Conservation (phyloP, 2,329 filamentous ascomycete species). For the Lachnellula hyalina region DNA sequence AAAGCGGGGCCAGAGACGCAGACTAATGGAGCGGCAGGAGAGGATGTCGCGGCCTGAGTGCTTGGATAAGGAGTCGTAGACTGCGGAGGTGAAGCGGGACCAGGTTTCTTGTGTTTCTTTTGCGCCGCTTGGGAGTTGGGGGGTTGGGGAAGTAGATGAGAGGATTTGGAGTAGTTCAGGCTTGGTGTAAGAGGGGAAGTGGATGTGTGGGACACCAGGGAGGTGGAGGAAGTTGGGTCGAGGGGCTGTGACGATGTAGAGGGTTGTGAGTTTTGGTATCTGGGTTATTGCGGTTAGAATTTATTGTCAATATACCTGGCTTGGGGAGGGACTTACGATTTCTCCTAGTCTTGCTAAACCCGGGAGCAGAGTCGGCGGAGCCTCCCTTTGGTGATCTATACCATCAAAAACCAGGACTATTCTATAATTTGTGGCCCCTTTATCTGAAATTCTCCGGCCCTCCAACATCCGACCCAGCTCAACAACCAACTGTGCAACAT, state of each 20-base stretch:
- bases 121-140: slow-evolving; percentile 39
- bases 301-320: not conserved
- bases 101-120: slow-evolving; percentile 63
- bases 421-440: slow-evolving; percentile 23
- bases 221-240: slow-evolving; percentile 64
- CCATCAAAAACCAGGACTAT: slow-evolving; percentile 81
- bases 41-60: slow-evolving; percentile 75
- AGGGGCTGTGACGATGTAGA: slow-evolving; percentile 73
- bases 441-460: slow-evolving; percentile 15
- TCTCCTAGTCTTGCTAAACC: slow-evolving; percentile 79
- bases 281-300: slow-evolving; percentile 34
- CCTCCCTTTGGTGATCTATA: slow-evolving; percentile 79
- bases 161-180: slow-evolving; percentile 74
- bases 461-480: slow-evolving; percentile 61
- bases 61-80: slow-evolving; percentile 82
- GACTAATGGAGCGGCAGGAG: slow-evolving; percentile 63
- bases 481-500: slow-evolving; percentile 68
- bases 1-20: slow-evolving; percentile 80
- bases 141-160: slow-evolving; percentile 43
- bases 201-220: slow-evolving; percentile 67
- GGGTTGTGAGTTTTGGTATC: slow-evolving; percentile 71
- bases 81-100: slow-evolving; percentile 73
- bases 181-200: slow-evolving; percentile 81
- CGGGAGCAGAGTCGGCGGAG: slow-evolving; percentile 70
- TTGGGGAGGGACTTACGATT: slow-evolving; percentile 49